phyloP scores from a whole-genome alignment of 2,329 filamentous ascomycete genomes.

The Cercospora sp. region DNA sequence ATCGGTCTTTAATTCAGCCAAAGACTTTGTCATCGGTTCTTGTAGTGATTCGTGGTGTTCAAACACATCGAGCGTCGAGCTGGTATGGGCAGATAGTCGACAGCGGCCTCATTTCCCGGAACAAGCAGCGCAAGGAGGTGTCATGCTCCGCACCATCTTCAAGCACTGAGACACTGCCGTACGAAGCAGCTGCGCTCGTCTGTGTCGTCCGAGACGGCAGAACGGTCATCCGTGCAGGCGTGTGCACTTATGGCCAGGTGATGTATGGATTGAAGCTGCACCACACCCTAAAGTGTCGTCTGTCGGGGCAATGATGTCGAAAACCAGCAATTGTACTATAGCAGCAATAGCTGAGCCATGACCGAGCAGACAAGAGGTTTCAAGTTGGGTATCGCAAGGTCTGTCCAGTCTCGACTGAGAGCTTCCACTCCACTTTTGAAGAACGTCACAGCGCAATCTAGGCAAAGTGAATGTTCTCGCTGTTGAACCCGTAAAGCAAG shows the following conservation, averaged over 20 bases:
- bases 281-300: not conserved
- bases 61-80: not conserved
- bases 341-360: not conserved
- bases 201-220: not conserved
- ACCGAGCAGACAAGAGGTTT: not conserved
- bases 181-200: not conserved
- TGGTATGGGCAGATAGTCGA: not conserved
- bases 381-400: not conserved
- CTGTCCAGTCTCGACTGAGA: not conserved
- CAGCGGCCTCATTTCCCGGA: too few relatives aligned
- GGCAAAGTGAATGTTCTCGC: constrained; percentile 89
- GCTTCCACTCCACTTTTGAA: not conserved
- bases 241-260: not conserved
- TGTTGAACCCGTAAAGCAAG: constrained; percentile 79
- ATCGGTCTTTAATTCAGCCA: not conserved
- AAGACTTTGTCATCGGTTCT: not conserved
- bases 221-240: not conserved
- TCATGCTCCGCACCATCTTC: not conserved
- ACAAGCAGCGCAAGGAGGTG: too few relatives aligned
- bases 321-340: not conserved
- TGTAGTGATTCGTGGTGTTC: not conserved
- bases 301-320: not conserved
- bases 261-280: not conserved
- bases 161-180: not conserved
- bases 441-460: constrained; percentile 38